Base-by-base conservation (phyloP, 179 eudicot species). In the Monotropa hypopitys region DNA sequence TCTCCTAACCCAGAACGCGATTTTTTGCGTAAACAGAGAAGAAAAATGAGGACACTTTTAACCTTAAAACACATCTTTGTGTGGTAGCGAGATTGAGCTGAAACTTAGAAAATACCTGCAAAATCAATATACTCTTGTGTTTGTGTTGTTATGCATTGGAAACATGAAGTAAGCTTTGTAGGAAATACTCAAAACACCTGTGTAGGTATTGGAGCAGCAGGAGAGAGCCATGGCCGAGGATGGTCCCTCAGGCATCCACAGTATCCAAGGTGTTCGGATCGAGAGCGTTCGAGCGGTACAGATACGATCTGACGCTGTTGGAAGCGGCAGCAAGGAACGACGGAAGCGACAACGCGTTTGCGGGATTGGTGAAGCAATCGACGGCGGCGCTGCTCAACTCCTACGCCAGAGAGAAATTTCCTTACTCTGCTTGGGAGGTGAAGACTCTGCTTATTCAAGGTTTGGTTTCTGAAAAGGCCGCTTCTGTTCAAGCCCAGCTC, bases 201-300 rank as follows among this genome's bases (percentile, higher is more conserved):
- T 1, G 28, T 21, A 94, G 98, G 88, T 92, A 80, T 68, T 94
- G 98, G 98, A 89, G 94, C 82, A 90, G 92, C 79, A 84, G 89
- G 82, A 86, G 75, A 75, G 97, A 88, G 73, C 78, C 83, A 72
- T 94, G 98, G 98, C 98, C 98, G 30, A 88, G 79, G 85, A 94
- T 89, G 94, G 92, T 89, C 33, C 98, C 94, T 46, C 86, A 86
- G 79, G 80, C 63, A 67, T 89, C 96, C 61, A 92, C 93, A 43
- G 91, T 94, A n/a, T 84, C 90, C 5, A 94, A 88, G 53, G 90
- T 92, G 56, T 94, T 94, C 43, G 98, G 98, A 20, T 92, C 94
- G 26, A 83, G 89, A 51, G 89, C 90, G 10, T 80, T 72, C 43
- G 94, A 90, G 75, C 91, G 91, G 78, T 92, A 84, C 91, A 85